A percentile compares a stretch with the other conserved stretches of the same genome.
These are phyloP conservation scores for Podospora pseudoanserina DNA, from an alignment of 495 filamentous ascomycete genomes.

Conservation along the genomic window DNA sequence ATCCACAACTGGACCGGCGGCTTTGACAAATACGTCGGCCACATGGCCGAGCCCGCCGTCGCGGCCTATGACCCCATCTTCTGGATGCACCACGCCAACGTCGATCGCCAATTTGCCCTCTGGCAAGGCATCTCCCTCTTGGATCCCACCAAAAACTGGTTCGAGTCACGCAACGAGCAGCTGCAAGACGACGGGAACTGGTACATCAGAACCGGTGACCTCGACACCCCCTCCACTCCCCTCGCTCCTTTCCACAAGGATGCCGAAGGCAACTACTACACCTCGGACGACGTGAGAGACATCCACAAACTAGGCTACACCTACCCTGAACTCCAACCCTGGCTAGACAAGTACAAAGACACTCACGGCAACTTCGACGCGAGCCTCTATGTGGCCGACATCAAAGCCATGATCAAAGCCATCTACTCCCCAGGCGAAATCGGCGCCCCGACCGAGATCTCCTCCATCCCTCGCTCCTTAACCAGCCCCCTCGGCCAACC, in stretches of 20 bases:
- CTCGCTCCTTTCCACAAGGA: slow-evolving; percentile 3
- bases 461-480: background rate
- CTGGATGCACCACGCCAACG: slow-evolving; percentile 2
- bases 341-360: slow-evolving; percentile 3
- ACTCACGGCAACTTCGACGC: background rate
- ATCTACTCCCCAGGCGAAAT: background rate
- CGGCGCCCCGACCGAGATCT: background rate
- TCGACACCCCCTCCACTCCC: slow-evolving; percentile 1
- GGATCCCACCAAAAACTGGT: background rate
- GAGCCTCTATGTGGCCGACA: background rate
- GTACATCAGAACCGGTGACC: background rate
- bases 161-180: background rate
- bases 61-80: background rate
- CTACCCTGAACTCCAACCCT: slow-evolving; percentile 4
- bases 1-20: slow-evolving; percentile 4
- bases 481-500: background rate
- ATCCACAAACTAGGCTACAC: background rate
- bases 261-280: background rate
- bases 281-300: background rate
- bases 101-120: slow-evolving; percentile 3
- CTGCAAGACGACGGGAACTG: background rate
- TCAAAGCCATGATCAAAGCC: background rate
- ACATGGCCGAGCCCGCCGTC: slow-evolving; percentile 2
- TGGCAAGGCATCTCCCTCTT: background rate
- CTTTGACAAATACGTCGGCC: background rate